Base-by-base conservation (phyloP, 805 yeast genomes). In the Ogataea ramenticola region DNA sequence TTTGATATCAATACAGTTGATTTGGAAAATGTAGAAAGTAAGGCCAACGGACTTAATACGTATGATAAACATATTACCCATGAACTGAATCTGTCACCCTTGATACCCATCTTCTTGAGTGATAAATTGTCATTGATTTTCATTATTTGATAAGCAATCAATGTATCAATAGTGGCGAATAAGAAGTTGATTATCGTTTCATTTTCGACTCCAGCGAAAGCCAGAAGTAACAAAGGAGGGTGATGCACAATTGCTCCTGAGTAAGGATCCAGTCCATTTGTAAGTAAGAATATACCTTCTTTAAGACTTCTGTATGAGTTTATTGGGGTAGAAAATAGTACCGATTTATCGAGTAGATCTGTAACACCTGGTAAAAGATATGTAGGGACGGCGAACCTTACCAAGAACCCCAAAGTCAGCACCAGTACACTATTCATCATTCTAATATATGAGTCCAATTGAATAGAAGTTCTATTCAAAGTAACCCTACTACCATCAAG, bases 201-300 rank as follows among this genome's bases (percentile, higher is more conserved):
- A 49, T 55, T 40, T 51, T 49, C 36, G 16, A 66, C 50, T 7
- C 65, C 40, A 11, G 72, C 66, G 56, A 82, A 70, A 1, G 78
- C 46, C 2, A 70, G 64, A 31, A 87, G 71, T 20, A 91, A 55
- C 17, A 89, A 57, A 3, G 96, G 96, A 3, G 95, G 80, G 53
- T 88, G 96, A 61, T 88, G 91, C 31, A 83, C 82, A 16, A 89
- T 79, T 21, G 95, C 95, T 10, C 97, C 96, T 16, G 49, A 48
- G 55, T 88, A 91, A 9, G 88, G 79, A 39, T 80, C 72, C 41
- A 84, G 67, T 19, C 70, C 71, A 52, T 80, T 74, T 3, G 68
- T 59, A 44, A 77, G 63, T 41, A 86, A 70, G 51, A 74, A 86
- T 11, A 85, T 65, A 12, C 90, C 90, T 57, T 85, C 95, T 51